Conservation (phyloP, 2,329 filamentous ascomycete genomes). For the Xylariaceae sp. region DNA sequence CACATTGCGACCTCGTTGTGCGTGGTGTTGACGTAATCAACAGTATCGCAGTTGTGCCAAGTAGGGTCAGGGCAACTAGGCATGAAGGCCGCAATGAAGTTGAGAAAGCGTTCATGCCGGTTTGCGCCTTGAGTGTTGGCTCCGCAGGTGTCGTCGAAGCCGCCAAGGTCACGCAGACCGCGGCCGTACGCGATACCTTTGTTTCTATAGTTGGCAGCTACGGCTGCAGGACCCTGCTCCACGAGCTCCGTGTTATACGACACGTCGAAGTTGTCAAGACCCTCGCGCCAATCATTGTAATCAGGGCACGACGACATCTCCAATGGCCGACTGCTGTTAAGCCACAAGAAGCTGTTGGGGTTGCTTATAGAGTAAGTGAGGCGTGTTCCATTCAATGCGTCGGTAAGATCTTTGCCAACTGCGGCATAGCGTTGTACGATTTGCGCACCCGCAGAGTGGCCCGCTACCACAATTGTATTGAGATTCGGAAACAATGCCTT, state of each 20-base stretch:
- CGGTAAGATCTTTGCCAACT: slow-evolving; percentile 5
- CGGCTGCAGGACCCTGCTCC: slow-evolving; percentile 2
- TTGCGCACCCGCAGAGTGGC: slow-evolving; percentile 14
- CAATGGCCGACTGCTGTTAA: slow-evolving; percentile 5
- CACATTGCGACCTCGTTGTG: too few species aligned
- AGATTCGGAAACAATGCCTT: slow-evolving; percentile 12
- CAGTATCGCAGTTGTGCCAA: too few species aligned
- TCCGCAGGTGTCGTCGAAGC: too few species aligned
- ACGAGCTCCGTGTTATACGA: slow-evolving; percentile 11
- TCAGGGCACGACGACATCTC: slow-evolving; percentile 3
- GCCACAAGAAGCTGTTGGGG: slow-evolving; percentile 13
- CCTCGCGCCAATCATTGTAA: slow-evolving; percentile 13
- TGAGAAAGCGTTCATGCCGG: too few species aligned
- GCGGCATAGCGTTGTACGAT: slow-evolving; percentile 13
- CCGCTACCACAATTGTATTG: slow-evolving; percentile 12
- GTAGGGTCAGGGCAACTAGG: too few species aligned
- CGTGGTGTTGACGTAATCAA: too few species aligned
- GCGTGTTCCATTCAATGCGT: slow-evolving; percentile 4
- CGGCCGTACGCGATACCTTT: slow-evolving; percentile 10
- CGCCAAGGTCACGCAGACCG: too few species aligned
- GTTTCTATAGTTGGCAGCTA: slow-evolving; percentile 8
- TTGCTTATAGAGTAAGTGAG: slow-evolving; percentile 15
- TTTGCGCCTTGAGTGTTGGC: too few species aligned
- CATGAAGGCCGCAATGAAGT: too few species aligned
- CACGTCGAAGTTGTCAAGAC: slow-evolving; percentile 7